Base-by-base conservation (phyloP, 257 asterid species). In the Petunia secreta region DNA sequence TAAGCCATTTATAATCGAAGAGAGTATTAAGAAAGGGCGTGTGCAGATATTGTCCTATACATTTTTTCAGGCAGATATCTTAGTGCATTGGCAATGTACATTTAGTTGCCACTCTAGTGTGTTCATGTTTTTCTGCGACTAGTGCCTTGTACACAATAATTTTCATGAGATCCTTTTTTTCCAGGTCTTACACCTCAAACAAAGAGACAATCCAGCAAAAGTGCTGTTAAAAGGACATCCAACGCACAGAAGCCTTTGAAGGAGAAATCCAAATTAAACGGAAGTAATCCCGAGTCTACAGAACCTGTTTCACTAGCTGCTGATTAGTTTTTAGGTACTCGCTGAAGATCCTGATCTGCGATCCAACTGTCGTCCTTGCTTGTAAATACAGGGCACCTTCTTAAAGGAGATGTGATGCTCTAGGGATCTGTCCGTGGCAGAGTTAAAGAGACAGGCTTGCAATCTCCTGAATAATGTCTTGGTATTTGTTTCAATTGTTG, bases 181-280 rank as follows among this genome's bases (percentile, higher is more conserved):
- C 59, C 93, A 93, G 96, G 98, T 82, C 83, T 60, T 3, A 90
- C 85, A 71, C 82, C 85, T 84, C 95, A 85, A 82, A 83, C 86
- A 77, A 86, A 83, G 39, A 83, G 82, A 81, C 87, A 85, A 82
- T 84, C 88, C 71, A 80, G 80, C 77, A 86, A 65, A 88, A 79
- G 81, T 78, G 83, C 86, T 3, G 80, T 87, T 54, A 90, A 85
- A 88, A 91, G 75, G 82, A 86, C 94, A 36, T 85, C 91, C 65
- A 80, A 81, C 73, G 81, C 83, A 46, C 83, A 83, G 37, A 91
- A 86, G 84, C 86, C 86, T 11, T 81, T 67, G 68, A 89, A 90
- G 87, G 91, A 89, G 69, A 90, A 77, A 82, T 64, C 81, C 53
- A 87, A 83, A 76, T 39, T 39, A 76, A 86, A 86, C 41, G 89